Evolutionary conservation across 179 eudicot genomes (phyloP).

Genomic region (Spergularia azorica): DNA sequence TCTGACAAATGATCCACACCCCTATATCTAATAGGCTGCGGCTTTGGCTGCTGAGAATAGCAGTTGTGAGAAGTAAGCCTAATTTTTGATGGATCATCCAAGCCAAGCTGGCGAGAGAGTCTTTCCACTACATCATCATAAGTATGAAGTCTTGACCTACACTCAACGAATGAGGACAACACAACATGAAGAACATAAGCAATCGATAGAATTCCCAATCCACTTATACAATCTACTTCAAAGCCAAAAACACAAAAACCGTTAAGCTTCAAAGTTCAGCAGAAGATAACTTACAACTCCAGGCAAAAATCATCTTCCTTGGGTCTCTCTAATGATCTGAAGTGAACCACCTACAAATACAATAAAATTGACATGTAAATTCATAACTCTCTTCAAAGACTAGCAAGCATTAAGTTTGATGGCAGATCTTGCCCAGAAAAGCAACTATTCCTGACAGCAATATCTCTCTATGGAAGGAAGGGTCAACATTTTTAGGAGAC

Average conservation of each 20-base stretch:
- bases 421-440: not conserved
- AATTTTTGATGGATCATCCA: slow-evolving; percentile 81
- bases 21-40: slow-evolving; percentile 73
- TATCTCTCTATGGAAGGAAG: not conserved
- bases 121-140: slow-evolving; percentile 86
- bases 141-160: slow-evolving; percentile 64
- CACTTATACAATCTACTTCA: not conserved
- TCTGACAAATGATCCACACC: slow-evolving; percentile 74
- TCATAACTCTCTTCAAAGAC: not conserved
- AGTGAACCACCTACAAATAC: slow-evolving; percentile 62
- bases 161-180: not conserved
- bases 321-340: slow-evolving; percentile 65
- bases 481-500: not conserved
- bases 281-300: slow-evolving; percentile 61
- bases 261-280: not conserved
- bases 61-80: slow-evolving; percentile 84
- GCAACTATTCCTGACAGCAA: not conserved
- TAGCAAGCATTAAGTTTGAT: not conserved
- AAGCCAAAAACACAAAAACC: slow-evolving; percentile 9
- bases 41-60: slow-evolving; percentile 85
- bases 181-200: slow-evolving; percentile 5
- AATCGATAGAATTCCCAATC: not conserved
- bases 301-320: slow-evolving; percentile 74
- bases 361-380: slow-evolving; percentile 1
- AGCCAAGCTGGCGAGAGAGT: slow-evolving; percentile 64